Evolutionary conservation across 148 eudicot species (phyloP).

Genomic region (Polygonum maritimum): DNA sequence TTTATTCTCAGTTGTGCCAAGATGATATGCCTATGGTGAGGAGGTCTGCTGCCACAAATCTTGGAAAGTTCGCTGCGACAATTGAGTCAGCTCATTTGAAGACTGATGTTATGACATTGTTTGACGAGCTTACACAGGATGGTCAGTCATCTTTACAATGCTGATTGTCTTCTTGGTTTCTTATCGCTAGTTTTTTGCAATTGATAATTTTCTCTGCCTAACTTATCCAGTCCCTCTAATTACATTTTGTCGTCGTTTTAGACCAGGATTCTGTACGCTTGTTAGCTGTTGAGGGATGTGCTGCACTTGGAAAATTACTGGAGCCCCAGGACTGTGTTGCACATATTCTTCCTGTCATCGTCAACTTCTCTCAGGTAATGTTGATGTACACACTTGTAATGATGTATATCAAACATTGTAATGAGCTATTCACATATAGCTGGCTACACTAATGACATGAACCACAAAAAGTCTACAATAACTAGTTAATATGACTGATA

Average conservation of each 20-base stretch:
- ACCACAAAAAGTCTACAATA: not conserved
- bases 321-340: constrained; percentile 92
- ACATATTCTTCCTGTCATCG: constrained; percentile 91
- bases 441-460: not conserved
- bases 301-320: constrained; percentile 93
- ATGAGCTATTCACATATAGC: not conserved
- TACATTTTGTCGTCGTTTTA: constrained; percentile 21
- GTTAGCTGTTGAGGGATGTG: constrained; percentile 98
- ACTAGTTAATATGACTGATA: not conserved
- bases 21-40: constrained; percentile 73
- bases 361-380: constrained; percentile 84
- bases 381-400: not conserved
- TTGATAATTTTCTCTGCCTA: not conserved
- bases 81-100: constrained; percentile 47
- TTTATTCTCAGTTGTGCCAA: constrained; percentile 55
- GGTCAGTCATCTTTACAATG: constrained; percentile 22
- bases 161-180: not conserved
- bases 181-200: not conserved
- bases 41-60: constrained; percentile 54
- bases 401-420: not conserved
- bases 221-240: not conserved
- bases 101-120: constrained; percentile 48
- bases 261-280: constrained; percentile 98
- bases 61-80: constrained; percentile 59
- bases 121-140: constrained; percentile 54